A percentile compares a stretch with the other conserved stretches of the same genome.
Conservation (phyloP, 2,329 filamentous ascomycete genomes). For the Fusarium armeniacum region DNA sequence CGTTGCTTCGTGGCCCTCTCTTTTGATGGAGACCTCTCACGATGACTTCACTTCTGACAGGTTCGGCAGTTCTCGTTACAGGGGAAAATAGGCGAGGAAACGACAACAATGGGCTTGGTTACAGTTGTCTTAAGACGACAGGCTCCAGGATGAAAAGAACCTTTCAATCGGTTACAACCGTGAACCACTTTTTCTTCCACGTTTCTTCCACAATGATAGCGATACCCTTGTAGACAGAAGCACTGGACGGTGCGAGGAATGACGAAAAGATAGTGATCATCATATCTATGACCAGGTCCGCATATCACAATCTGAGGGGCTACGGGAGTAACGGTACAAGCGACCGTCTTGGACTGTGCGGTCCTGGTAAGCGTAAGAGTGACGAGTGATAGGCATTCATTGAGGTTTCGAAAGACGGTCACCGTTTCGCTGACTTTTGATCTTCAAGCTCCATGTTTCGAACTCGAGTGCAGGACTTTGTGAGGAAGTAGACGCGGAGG, state of each 20-base stretch:
- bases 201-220: slow-evolving; percentile 37
- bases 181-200: slow-evolving; percentile 45
- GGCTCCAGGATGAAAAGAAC: slow-evolving; percentile 26
- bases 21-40: slow-evolving; percentile 32
- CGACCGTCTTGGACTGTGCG: slow-evolving; percentile 45
- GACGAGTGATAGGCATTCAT: slow-evolving; percentile 26
- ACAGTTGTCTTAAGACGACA: slow-evolving; percentile 23
- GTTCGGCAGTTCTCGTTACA: slow-evolving; percentile 13
- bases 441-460: slow-evolving; percentile 13
- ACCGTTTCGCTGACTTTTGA: slow-evolving; percentile 40
- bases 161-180: slow-evolving; percentile 38
- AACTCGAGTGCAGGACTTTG: slow-evolving; percentile 9
- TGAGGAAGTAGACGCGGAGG: slow-evolving; percentile 36
- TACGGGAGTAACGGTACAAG: slow-evolving; percentile 27
- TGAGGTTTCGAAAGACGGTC: slow-evolving; percentile 39
- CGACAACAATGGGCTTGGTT: slow-evolving; percentile 22
- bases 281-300: slow-evolving; percentile 5
- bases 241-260: slow-evolving; percentile 38
- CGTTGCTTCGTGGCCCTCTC: slow-evolving; percentile 10
- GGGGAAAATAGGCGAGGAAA: slow-evolving; percentile 21
- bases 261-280: slow-evolving; percentile 35
- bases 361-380: slow-evolving; percentile 20
- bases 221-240: slow-evolving; percentile 11
- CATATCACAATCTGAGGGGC: slow-evolving; percentile 37
- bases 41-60: slow-evolving; percentile 47